phyloP scores from a whole-genome alignment of 2,329 filamentous ascomycete genomes.

The Incumbomyces delicatus region DNA sequence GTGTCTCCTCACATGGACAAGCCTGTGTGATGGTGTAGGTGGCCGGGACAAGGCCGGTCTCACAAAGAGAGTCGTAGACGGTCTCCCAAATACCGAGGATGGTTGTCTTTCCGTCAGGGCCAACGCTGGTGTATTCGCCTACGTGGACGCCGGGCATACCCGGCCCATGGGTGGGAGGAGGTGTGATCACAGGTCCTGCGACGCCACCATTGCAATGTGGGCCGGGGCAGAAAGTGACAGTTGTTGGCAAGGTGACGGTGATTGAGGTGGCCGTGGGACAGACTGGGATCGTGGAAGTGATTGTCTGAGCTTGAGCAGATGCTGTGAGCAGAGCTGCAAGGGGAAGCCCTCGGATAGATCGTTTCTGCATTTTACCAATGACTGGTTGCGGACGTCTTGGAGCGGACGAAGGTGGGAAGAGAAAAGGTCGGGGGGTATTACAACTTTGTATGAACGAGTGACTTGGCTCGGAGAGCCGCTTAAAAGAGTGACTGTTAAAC shows the following conservation, averaged over 20 bases:
- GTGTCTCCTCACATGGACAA: constrained; percentile 20
- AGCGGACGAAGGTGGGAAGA: constrained; percentile 10
- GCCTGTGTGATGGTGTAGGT: constrained; percentile 27
- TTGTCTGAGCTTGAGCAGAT: constrained; percentile 19
- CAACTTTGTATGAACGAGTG: constrained; percentile 3
- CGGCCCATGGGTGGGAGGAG: constrained; percentile 8
- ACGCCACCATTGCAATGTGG: constrained; percentile 10
- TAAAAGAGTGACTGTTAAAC: constrained; percentile 6
- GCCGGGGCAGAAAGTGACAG: constrained; percentile 17
- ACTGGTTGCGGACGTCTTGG: no score
- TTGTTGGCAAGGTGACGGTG: constrained; percentile 18
- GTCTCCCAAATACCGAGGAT: constrained; percentile 21
- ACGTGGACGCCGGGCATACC: constrained; percentile 9
- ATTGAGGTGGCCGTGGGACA: constrained; percentile 18
- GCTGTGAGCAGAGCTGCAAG: constrained; percentile 14
- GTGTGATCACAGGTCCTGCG: constrained; percentile 12
- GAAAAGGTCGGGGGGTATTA: background rate
- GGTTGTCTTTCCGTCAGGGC: constrained; percentile 15
- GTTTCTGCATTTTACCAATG: constrained; percentile 11
- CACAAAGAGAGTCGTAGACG: constrained; percentile 19
- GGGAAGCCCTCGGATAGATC: constrained; percentile 4
- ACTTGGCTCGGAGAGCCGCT: background rate
- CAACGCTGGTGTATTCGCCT: constrained; percentile 17
- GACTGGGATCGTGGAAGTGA: constrained; percentile 18
- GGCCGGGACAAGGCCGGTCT: constrained; percentile 15